Percentiles rank a stretch among this genome's conserved stretches.
These are phyloP conservation scores for Plasmodium vinckei DNA, from an alignment of 169 alveolate genomes.

Conservation along the genomic window DNA sequence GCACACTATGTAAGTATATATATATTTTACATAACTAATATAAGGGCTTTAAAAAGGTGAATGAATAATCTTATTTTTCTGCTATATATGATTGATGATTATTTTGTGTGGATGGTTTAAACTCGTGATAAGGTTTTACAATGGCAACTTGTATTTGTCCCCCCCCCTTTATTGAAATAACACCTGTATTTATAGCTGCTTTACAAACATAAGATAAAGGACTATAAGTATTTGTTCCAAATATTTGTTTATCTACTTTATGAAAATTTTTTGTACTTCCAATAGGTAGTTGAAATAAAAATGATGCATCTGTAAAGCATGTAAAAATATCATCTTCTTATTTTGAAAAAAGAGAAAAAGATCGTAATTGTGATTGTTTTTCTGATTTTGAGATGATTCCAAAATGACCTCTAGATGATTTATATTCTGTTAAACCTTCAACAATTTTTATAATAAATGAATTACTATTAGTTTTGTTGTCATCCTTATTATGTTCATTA, in stretches of 20 bases:
- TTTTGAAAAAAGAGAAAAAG: slow-evolving; percentile 86
- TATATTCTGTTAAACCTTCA: slow-evolving; percentile 81
- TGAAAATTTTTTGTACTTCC: slow-evolving; percentile 85
- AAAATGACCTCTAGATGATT: slow-evolving; percentile 83
- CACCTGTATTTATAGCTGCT: slow-evolving; percentile 91
- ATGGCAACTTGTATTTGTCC: slow-evolving; percentile 77
- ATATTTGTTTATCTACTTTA: slow-evolving; percentile 76
- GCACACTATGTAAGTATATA: no score
- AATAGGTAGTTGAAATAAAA: slow-evolving; percentile 81
- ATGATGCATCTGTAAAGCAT: slow-evolving; percentile 83
- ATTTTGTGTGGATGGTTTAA: slow-evolving; percentile 61
- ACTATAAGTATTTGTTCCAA: slow-evolving; percentile 86
- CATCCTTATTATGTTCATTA: no score
- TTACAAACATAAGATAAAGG: slow-evolving; percentile 91
- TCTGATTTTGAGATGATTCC: slow-evolving; percentile 74
- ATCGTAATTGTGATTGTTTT: slow-evolving; percentile 84
- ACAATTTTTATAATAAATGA: slow-evolving; percentile 74
- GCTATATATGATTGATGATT: slow-evolving; percentile 33
- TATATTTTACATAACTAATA: no score
- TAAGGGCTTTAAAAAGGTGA: slow-evolving; percentile 14
- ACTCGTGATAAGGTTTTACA: slow-evolving; percentile 26
- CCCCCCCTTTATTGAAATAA: slow-evolving; percentile 83
- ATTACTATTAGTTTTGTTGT: background rate
- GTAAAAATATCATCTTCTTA: slow-evolving; percentile 80
- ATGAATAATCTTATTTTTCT: slow-evolving; percentile 3